phyloP scores from a whole-genome alignment of 495 filamentous ascomycete species.

The Penicillium psychrofluorescens region DNA sequence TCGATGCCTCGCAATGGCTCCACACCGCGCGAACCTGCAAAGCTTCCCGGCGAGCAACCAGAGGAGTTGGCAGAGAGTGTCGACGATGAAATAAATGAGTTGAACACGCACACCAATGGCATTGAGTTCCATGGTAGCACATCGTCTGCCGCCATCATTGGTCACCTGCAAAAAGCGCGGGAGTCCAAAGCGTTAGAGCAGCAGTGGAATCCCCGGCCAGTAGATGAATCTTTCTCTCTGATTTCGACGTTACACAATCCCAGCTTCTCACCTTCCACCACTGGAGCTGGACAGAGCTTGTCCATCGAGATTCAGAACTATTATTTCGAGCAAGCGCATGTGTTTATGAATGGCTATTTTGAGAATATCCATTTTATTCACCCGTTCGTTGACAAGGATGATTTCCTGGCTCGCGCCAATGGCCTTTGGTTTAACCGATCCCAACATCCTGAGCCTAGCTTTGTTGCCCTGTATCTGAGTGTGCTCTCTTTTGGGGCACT shows the following conservation, averaged over 20 bases:
- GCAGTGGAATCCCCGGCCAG: not conserved
- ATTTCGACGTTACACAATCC: slow-evolving; percentile 34
- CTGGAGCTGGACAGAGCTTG: slow-evolving; percentile 15
- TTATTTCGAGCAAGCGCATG: slow-evolving; percentile 34
- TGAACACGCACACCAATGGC: slow-evolving; percentile 33
- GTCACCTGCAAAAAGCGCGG: slow-evolving; percentile 25
- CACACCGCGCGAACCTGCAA: slow-evolving; percentile 15
- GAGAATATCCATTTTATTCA: slow-evolving; percentile 37
- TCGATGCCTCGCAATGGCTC: slow-evolving; percentile 20
- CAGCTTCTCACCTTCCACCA: slow-evolving; percentile 24
- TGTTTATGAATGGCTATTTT: slow-evolving; percentile 38
- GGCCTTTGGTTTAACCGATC: slow-evolving; percentile 28
- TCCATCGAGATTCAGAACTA: slow-evolving; percentile 25
- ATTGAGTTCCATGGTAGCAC: slow-evolving; percentile 37
- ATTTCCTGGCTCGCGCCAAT: slow-evolving; percentile 28
- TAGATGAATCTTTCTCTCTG: slow-evolving; percentile 17
- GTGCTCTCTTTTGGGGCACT: slow-evolving; percentile 31
- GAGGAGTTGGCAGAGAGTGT: slow-evolving; percentile 22
- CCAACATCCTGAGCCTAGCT: slow-evolving; percentile 26
- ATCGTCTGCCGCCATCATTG: slow-evolving; percentile 27
- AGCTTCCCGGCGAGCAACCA: slow-evolving; percentile 5
- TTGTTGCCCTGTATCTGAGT: slow-evolving; percentile 34
- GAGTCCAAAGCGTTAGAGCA: slow-evolving; percentile 16
- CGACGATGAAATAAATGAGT: slow-evolving; percentile 27
- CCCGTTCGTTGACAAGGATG: slow-evolving; percentile 35